Percentiles rank a stretch among this genome's conserved stretches.
Evolutionary conservation across 192 early-diverging fungal genomes (phyloP).

Genomic region (Rhizoclosmatium globosum): DNA sequence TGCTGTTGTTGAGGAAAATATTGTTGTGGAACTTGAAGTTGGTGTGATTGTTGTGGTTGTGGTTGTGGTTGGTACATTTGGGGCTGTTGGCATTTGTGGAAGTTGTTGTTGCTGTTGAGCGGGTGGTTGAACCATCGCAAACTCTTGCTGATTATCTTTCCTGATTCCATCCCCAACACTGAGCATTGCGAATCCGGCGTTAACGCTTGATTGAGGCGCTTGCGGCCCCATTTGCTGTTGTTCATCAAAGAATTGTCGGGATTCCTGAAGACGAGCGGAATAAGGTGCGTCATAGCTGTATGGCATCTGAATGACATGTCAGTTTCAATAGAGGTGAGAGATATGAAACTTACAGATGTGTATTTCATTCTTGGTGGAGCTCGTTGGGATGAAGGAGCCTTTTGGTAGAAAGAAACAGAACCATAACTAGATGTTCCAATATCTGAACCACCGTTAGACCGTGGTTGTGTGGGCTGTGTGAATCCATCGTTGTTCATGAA

Average conservation of each 20-base stretch:
- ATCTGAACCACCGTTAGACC: neutral
- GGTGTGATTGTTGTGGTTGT: neutral
- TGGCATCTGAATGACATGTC: conserved; percentile 4
- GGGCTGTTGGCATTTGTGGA: neutral
- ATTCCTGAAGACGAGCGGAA: conserved; percentile 21
- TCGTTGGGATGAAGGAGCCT: neutral
- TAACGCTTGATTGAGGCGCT: conserved; percentile 2
- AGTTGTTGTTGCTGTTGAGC: neutral
- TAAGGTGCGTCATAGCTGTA: conserved; percentile 9
- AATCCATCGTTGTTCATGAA: neutral
- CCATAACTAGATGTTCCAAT: neutral
- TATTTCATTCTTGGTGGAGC: conserved; percentile 15
- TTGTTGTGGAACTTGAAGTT: neutral
- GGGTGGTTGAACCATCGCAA: neutral
- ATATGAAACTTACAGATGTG: conserved; percentile 3
- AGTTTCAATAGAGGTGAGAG: neutral
- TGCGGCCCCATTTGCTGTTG: neutral
- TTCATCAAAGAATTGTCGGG: conserved; percentile 7
- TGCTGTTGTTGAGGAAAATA: neutral
- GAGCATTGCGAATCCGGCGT: conserved; percentile 11
- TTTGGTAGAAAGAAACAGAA: conserved; percentile 12
- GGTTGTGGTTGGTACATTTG: conserved; percentile 7
- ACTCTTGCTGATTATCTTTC: conserved; percentile 16
- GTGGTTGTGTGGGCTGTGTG: neutral
- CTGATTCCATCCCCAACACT: conserved; percentile 23